Percentiles rank a stretch among this genome's conserved stretches.
phyloP scores from a whole-genome alignment of 1,139 yeast species.

The Zygoascus sp. region DNA sequence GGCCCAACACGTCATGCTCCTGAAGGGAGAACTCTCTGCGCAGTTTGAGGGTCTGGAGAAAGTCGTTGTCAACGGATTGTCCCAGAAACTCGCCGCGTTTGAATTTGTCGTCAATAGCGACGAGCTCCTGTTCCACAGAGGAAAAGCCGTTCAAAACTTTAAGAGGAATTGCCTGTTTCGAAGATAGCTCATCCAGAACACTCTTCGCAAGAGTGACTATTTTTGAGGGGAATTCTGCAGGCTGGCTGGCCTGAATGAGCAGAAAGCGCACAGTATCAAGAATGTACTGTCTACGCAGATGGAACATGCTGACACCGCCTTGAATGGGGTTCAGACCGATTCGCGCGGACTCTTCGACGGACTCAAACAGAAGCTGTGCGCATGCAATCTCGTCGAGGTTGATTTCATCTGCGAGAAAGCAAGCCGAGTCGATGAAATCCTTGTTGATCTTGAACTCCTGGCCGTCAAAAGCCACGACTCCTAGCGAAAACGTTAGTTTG shows the following conservation, averaged over 20 bases:
- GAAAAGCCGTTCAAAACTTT: constrained; percentile 42
- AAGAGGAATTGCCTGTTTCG: background rate
- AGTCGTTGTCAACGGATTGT: constrained; percentile 42
- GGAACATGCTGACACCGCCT: constrained; percentile 67
- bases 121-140: constrained; percentile 40
- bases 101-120: constrained; percentile 53
- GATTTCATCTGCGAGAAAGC: constrained; percentile 57
- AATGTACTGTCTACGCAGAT: constrained; percentile 63
- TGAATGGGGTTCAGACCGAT: constrained; percentile 58
- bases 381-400: constrained; percentile 65
- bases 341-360: constrained; percentile 42
- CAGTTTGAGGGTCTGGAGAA: constrained; percentile 52
- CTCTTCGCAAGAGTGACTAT: background rate
- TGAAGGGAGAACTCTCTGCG: constrained; percentile 58
- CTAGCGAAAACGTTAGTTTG: constrained; percentile 19
- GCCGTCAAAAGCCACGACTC: constrained; percentile 48
- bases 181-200: background rate
- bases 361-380: constrained; percentile 47
- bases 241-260: background rate
- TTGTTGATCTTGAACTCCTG: constrained; percentile 47
- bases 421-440: constrained; percentile 48
- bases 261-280: constrained; percentile 51
- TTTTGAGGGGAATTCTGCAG: background rate
- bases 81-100: constrained; percentile 63
- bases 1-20: constrained; percentile 71